Conservation (phyloP, 192 early-diverging fungal species). For the Pilaira anomala region DNA sequence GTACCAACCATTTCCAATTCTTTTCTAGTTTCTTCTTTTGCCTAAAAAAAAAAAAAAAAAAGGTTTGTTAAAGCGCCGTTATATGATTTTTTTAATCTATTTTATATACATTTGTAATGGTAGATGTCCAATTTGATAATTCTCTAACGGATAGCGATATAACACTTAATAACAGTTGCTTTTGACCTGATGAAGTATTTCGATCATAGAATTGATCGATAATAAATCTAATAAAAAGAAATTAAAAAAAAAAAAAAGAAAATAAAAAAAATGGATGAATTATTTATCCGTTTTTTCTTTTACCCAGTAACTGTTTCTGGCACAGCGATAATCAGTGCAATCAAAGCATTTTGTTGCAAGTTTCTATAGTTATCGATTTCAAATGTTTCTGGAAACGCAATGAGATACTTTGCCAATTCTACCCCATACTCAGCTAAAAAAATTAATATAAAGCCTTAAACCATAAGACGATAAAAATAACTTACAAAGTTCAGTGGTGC, state of each 20-base stretch:
- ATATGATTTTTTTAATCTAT: constrained; percentile 3
- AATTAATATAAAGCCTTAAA: background rate
- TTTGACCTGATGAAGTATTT: constrained; percentile 18
- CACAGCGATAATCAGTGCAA: constrained; percentile 18
- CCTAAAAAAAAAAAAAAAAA: no score
- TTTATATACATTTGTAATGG: no score
- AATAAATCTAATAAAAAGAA: constrained; percentile 6
- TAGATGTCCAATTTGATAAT: constrained; percentile 15
- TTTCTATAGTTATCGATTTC: constrained; percentile 11
- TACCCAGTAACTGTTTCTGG: constrained; percentile 20
- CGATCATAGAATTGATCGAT: constrained; percentile 29
- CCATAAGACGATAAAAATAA: background rate
- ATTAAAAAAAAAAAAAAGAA: background rate
- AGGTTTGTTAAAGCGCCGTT: background rate
- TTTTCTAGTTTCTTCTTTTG: constrained; percentile 14
- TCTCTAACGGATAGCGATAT: constrained; percentile 20
- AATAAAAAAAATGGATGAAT: background rate
- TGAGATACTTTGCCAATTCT: constrained; percentile 2
- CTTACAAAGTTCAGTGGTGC: constrained; percentile 18
- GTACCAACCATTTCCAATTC: constrained; percentile 11
- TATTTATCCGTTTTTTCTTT: constrained; percentile 7
- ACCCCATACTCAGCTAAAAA: constrained; percentile 6
- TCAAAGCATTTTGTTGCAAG: constrained; percentile 16
- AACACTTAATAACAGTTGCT: constrained; percentile 10
- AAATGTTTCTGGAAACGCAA: constrained; percentile 20